Conservation (phyloP, 176 grass and related monocot genomes). For the Tuctoria greenei region DNA sequence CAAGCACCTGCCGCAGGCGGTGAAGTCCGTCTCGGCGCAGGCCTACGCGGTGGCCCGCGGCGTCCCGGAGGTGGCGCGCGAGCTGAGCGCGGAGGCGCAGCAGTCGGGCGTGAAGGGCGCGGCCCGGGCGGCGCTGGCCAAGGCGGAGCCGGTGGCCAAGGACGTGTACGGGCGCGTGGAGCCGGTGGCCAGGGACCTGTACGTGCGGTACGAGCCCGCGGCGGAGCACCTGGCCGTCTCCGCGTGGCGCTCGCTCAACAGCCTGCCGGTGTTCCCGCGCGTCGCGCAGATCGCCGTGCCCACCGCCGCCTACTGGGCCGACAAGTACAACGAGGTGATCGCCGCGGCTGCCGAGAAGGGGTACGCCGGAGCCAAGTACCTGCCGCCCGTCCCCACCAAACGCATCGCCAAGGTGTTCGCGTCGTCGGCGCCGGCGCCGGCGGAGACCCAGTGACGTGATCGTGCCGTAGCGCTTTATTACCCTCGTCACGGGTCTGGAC, state of each 20-base stretch:
- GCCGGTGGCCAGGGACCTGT: constrained; percentile 52
- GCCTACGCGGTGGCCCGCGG: constrained; percentile 36
- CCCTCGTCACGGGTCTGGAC: background rate
- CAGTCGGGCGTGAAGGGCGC: constrained; percentile 44
- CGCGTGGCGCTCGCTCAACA: constrained; percentile 73
- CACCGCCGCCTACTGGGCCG: constrained; percentile 55
- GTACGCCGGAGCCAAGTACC: constrained; percentile 37
- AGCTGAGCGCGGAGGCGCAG: constrained; percentile 45
- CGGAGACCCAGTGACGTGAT: background rate
- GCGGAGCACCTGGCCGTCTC: constrained; percentile 70
- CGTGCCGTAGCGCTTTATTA: background rate
- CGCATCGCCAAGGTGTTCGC: constrained; percentile 79
- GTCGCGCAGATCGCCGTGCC: constrained; percentile 64
- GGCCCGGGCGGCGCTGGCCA: constrained; percentile 25
- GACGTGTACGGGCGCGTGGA: constrained; percentile 49
- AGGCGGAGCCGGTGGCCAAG: constrained; percentile 44
- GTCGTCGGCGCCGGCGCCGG: background rate
- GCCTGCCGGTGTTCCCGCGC: constrained; percentile 71
- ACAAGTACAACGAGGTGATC: constrained; percentile 81
- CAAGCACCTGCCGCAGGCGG: constrained; percentile 45
- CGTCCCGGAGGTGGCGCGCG: constrained; percentile 49
- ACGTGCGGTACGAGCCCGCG: constrained; percentile 62
- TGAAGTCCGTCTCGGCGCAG: constrained; percentile 45
- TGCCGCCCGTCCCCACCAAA: constrained; percentile 60
- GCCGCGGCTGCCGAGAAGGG: constrained; percentile 3